Evolutionary conservation across 1,284 basidiomycete species (phyloP).

Genomic region (Cutaneotrichosporon cutaneum): DNA sequence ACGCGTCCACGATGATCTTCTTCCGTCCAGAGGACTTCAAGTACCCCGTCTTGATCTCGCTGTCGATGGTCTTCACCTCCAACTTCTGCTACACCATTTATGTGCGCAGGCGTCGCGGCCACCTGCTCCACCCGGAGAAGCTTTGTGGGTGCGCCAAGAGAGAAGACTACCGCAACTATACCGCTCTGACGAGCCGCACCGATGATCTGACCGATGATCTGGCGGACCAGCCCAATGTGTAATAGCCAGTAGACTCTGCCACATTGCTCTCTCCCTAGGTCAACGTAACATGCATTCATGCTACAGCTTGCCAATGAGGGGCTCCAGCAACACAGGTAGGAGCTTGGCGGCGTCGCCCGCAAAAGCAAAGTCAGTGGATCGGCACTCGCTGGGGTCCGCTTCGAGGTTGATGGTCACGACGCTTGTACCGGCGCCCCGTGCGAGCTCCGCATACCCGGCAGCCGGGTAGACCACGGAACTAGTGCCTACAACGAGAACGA

Average conservation of each 20-base stretch:
- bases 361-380: constrained; percentile 17
- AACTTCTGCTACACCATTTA: neutral
- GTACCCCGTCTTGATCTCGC: neutral
- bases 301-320: constrained; percentile 10
- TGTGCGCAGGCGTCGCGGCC: neutral
- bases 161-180: neutral
- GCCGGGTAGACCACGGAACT: constrained; percentile 20
- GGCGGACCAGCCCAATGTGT: neutral
- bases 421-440: constrained; percentile 1
- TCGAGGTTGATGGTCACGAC: constrained; percentile 23
- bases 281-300: neutral
- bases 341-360: constrained; percentile 16
- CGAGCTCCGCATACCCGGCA: constrained; percentile 21
- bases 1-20: neutral
- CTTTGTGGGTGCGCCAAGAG: neutral
- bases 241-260: no score
- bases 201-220: neutral
- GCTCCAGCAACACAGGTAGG: constrained; percentile 17
- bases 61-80: neutral
- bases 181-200: neutral
- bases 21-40: neutral
- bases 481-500: constrained; percentile 20
- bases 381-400: neutral
- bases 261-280: no score
- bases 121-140: constrained; percentile 1